Percentiles rank a stretch among this genome's conserved stretches.
These are phyloP conservation scores for Creolimax fragrantissima DNA, from an alignment of 78 protist genomes.

Conservation along the genomic window DNA sequence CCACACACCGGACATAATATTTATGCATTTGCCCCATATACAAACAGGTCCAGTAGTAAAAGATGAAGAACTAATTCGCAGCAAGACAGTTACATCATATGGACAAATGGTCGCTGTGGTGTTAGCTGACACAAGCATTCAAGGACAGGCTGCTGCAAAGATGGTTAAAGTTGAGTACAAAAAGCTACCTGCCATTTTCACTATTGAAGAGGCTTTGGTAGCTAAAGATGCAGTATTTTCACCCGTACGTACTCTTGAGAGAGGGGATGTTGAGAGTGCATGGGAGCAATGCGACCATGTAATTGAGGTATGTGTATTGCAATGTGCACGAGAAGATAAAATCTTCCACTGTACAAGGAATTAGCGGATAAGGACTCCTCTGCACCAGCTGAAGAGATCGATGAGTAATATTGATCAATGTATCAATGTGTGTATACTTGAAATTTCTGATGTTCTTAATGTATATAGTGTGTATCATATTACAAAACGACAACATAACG, in stretches of 20 bases:
- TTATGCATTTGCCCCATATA: no score
- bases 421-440: no score
- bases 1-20: no score
- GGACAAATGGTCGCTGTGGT: conserved; percentile 75
- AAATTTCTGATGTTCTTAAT: no score
- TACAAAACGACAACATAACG: not conserved
- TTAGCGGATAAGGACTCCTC: no score
- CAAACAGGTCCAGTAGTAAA: conserved; percentile 44
- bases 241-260: not conserved
- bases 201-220: conserved; percentile 75
- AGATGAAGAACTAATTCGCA: conserved; percentile 71
- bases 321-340: not conserved
- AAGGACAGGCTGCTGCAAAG: conserved; percentile 57
- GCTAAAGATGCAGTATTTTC: not conserved
- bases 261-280: conserved; percentile 55
- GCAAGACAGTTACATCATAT: conserved; percentile 12
- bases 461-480: no score
- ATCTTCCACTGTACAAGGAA: no score
- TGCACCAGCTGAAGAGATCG: no score
- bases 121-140: conserved; percentile 53
- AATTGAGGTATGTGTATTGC: not conserved
- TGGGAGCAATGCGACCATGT: not conserved
- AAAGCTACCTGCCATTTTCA: conserved; percentile 41
- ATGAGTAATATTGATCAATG: no score
- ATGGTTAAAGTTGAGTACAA: conserved; percentile 63